Percentiles rank a stretch among this genome's conserved stretches.
phyloP scores from a whole-genome alignment of 257 asterid species.

The Solanum gracilifrons region DNA sequence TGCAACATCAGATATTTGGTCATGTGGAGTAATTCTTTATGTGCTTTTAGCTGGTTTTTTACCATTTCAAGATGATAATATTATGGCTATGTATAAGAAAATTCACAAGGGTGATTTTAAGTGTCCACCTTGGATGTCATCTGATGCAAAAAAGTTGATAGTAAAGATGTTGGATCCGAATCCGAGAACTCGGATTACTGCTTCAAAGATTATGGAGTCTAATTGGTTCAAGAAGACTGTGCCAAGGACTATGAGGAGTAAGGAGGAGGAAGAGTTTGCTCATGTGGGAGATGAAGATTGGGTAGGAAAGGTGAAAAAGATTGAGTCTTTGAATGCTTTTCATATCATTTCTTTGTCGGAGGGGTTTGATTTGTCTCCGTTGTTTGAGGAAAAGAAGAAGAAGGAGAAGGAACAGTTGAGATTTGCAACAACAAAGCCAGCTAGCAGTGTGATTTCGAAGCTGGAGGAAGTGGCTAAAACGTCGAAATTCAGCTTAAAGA shows the following conservation, averaged over 20 bases:
- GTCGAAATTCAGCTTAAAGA: constrained; percentile 48
- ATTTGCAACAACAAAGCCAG: constrained; percentile 52
- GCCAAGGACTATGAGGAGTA: background rate
- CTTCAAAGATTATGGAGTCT: constrained; percentile 43
- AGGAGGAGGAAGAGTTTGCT: constrained; percentile 20
- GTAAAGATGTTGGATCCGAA: constrained; percentile 57
- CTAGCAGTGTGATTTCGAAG: constrained; percentile 58
- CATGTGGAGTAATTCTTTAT: constrained; percentile 57
- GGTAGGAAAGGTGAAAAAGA: constrained; percentile 21
- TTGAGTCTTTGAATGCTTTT: constrained; percentile 47
- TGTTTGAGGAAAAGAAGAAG: constrained; percentile 45
- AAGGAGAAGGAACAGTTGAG: constrained; percentile 39
- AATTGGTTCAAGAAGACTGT: constrained; percentile 46
- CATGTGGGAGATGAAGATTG: background rate
- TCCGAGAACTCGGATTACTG: constrained; percentile 33
- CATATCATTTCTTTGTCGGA: constrained; percentile 57
- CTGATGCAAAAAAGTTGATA: constrained; percentile 39
- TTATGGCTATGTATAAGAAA: constrained; percentile 41
- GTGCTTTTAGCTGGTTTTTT: constrained; percentile 50
- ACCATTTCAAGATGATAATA: constrained; percentile 61
- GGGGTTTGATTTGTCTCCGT: constrained; percentile 49
- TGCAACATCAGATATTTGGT: constrained; percentile 56
- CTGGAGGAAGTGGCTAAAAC: constrained; percentile 57
- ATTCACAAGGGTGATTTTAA: constrained; percentile 54
- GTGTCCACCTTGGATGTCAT: constrained; percentile 66